Evolutionary conservation across 495 filamentous ascomycete genomes (phyloP), one percentile per base, ranked within the genome.

Genomic region (Penicillium canescens): DNA sequence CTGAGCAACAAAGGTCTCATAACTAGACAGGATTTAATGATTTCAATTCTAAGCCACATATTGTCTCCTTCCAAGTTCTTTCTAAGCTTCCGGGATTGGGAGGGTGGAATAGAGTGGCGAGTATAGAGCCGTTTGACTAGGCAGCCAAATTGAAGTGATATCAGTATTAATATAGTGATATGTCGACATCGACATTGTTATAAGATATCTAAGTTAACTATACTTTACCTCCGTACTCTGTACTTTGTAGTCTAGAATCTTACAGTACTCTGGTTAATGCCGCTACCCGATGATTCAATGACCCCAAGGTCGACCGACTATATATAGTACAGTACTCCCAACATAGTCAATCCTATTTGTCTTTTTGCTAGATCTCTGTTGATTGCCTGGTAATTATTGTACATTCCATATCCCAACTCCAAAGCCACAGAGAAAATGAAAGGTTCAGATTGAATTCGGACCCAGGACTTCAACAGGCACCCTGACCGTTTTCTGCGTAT

Each of bases 361-460:
- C n/a, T 40, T 33, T 33, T 49, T 50, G 38, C 37, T 50, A 18
- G 35, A 26, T 35, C 13, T 36, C 38, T 40, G 34, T 23, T 24
- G 20, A 48, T 26, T 57, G 62, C 55, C 59, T 57, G 59, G 53
- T 63, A 57, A 59, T 65, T 73, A 71, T 74, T 66, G 62, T 72
- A 61, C 67, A 66, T 57, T 52, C 66, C 58, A 59, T 50, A 60
- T 57, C 62, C 57, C 57, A 73, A 74, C 69, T 68, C 69, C 69
- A 66, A 67, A 65, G 56, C 55, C 62, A 56, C 47, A 57, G 46
- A 56, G 56, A 59, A 58, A 50, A 38, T 49, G 38, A 38, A 42
- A 31, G 52, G 40, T 43, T 47, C 48, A 40, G 52, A 44, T 36
- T 33, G 41, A 24, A 43, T 36, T 54, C 45, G 20, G 42, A 55